Evolutionary conservation across 1,139 yeast species (phyloP).

Genomic region (Lodderomyces jiufengensis): DNA sequence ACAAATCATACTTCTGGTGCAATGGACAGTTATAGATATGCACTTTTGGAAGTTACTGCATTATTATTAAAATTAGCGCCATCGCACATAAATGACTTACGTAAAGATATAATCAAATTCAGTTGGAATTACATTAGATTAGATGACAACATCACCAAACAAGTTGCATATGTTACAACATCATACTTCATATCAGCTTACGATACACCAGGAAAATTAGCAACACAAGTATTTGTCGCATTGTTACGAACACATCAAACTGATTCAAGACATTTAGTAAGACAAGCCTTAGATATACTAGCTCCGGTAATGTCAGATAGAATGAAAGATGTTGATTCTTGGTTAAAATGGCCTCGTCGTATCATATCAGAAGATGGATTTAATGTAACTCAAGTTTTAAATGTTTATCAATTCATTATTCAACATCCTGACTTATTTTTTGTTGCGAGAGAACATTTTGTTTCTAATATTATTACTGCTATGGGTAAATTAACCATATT

Average conservation of each 20-base stretch:
- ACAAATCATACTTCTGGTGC: conserved; percentile 64
- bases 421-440: conserved; percentile 83
- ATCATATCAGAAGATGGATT: conserved; percentile 89
- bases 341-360: conserved; percentile 96
- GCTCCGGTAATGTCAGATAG: conserved; percentile 87
- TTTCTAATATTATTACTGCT: conserved; percentile 87
- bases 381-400: conserved; percentile 76
- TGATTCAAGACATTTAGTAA: conserved; percentile 80
- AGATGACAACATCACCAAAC: conserved; percentile 87
- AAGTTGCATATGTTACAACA: conserved; percentile 88
- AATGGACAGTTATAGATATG: conserved; percentile 72
- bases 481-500: conserved; percentile 88
- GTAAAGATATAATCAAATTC: conserved; percentile 87
- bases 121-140: conserved; percentile 91
- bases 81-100: conserved; percentile 52
- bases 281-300: conserved; percentile 80
- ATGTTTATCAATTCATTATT: conserved; percentile 85
- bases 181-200: conserved; percentile 82
- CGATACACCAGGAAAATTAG: conserved; percentile 86
- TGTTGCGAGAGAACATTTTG: conserved; percentile 83
- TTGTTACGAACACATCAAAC: conserved; percentile 78
- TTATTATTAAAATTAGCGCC: conserved; percentile 71
- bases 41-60: conserved; percentile 78
- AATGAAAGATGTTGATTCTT: conserved; percentile 53
- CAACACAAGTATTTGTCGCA: conserved; percentile 90